Conservation (phyloP, 352 stramenopile species). For the Pythium sukuiense region DNA sequence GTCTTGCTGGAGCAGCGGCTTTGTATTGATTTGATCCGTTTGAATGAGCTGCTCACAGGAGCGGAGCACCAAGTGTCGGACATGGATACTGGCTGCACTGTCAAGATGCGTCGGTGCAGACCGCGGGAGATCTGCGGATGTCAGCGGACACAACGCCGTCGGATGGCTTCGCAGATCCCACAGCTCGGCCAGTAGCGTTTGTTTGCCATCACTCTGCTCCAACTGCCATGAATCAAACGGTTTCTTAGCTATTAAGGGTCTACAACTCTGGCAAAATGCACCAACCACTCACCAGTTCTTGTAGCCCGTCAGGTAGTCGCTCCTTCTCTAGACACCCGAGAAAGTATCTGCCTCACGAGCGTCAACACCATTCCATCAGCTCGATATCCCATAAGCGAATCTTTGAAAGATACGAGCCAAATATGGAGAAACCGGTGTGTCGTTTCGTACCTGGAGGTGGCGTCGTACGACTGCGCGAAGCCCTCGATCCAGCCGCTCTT, state of each 20-base stretch:
- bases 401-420: neutral
- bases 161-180: conserved; percentile 25
- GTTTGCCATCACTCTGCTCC: conserved; percentile 3
- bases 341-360: conserved; percentile 46
- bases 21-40: conserved; percentile 4
- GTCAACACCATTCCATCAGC: neutral
- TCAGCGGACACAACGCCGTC: conserved; percentile 29
- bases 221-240: conserved; percentile 15
- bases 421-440: conserved; percentile 3
- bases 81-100: neutral
- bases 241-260: neutral
- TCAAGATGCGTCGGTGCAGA: conserved; percentile 8
- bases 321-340: conserved; percentile 56
- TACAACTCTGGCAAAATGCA: neutral
- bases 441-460: conserved; percentile 49
- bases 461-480: conserved; percentile 71
- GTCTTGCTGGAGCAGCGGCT: neutral
- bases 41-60: conserved; percentile 19
- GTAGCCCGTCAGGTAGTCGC: conserved; percentile 50
- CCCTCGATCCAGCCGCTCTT: conserved; percentile 56
- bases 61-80: conserved; percentile 18
- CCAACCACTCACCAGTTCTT: conserved; percentile 45
- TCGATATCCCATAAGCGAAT: neutral
- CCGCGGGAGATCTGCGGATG: conserved; percentile 24
- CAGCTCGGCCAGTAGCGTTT: conserved; percentile 21